Percentiles rank a stretch among this genome's conserved stretches.
Evolutionary conservation across 176 grass and related monocot species (phyloP).

Genomic region (Zea mays): DNA sequence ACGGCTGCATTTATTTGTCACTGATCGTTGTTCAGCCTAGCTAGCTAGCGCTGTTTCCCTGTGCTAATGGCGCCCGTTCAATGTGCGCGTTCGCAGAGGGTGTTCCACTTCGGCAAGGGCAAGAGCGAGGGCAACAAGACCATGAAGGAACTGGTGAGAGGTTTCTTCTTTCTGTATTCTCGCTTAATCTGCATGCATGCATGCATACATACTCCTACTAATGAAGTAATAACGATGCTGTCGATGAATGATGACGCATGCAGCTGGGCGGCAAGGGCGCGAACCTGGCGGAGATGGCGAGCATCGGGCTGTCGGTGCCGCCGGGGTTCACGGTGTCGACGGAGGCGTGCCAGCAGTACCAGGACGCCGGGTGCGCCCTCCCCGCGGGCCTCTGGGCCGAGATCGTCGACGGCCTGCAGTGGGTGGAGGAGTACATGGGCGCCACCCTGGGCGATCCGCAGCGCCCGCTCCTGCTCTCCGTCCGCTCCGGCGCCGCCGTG

Average conservation of each 20-base stretch:
- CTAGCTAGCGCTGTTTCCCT: not conserved
- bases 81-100: constrained; percentile 58
- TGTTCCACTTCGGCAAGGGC: constrained; percentile 97
- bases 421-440: constrained; percentile 66
- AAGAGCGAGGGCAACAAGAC: constrained; percentile 93
- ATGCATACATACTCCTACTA: no score
- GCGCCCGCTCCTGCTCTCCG: constrained; percentile 77
- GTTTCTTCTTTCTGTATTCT: no score
- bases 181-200: no score
- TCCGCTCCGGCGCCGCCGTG: constrained; percentile 89
- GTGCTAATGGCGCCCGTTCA: constrained; percentile 62
- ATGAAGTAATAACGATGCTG: no score
- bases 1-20: no score
- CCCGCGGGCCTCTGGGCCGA: constrained; percentile 81
- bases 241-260: not conserved
- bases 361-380: constrained; percentile 46
- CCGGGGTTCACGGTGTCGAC: constrained; percentile 94
- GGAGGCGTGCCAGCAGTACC: constrained; percentile 88
- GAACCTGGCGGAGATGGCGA: constrained; percentile 94
- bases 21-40: not conserved
- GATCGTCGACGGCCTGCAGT: constrained; percentile 55
- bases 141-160: constrained; percentile 88
- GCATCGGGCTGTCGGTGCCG: constrained; percentile 91
- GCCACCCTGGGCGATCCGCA: constrained; percentile 61
- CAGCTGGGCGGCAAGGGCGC: constrained; percentile 90